Base-by-base conservation (phyloP, 2,329 filamentous ascomycete genomes). In the Bimuria novae-zelandiae region DNA sequence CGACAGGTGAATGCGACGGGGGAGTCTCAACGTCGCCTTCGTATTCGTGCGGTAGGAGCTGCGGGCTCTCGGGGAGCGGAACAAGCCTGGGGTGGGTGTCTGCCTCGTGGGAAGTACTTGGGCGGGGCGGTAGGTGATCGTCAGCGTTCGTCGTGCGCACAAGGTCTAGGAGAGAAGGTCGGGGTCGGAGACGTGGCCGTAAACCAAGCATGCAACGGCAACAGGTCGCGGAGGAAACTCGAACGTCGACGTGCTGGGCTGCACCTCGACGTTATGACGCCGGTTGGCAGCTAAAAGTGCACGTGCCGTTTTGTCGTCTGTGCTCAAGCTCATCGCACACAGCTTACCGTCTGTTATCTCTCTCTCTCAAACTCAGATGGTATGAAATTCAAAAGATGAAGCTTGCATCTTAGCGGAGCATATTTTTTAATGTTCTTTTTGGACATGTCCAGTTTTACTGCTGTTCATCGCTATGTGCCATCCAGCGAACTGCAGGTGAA, bases 101-200 rank as follows among this genome's bases (percentile, higher is more conserved):
- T 61, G 63, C 63, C 52, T 65, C 60, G 59, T 64, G 58, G 44
- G 41, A 39, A 49, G 51, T 48, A 50, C 49, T 23, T 47, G 60
- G 48, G 56, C 58, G 58, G 36, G 74, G 72, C 58, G 77, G 78
- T 67, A 76, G 68, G 52, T 73, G 69, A 57, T 80, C 76, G 57
- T 80, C 76, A 58, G 80, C 77, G 62, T 78, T 78, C 59, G 77
- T 75, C 63, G 77, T 75, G 53, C 75, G 74, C 61, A 88, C 79
- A 63, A 88, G 78, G 65, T 88, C 84, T 69, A 85, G 77, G 59
- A 88, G 76, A 45, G 84, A 88, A 48, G 84, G 82, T 62, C 83
- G 82, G 70, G 79, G 74, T 78, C 78, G 81, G 60, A 87, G 74
- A 71, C 78, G 80, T 70, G 82, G 83, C 68, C 82, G 78, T 63